Percentiles rank a stretch among this genome's conserved stretches.
phyloP scores from a whole-genome alignment of 75 land plant genomes.

The Chamaecyparis obtusa region DNA sequence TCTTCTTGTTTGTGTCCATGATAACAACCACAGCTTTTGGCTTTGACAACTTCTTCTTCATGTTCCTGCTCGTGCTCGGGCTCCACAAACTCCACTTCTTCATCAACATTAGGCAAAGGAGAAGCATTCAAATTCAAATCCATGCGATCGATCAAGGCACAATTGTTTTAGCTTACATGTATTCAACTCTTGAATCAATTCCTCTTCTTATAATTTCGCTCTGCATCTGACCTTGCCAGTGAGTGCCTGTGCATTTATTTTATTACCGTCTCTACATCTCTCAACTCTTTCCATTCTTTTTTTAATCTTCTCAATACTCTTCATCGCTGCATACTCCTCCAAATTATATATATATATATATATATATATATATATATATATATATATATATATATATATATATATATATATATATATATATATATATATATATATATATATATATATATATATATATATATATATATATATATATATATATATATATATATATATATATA shows the following conservation, averaged over 20 bases:
- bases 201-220: background rate
- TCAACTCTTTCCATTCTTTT: too few relatives aligned
- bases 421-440: too few relatives aligned
- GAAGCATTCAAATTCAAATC: slow-evolving; percentile 65
- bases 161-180: background rate
- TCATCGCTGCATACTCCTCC: too few relatives aligned
- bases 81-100: slow-evolving; percentile 29
- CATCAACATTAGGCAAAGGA: slow-evolving; percentile 69
- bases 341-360: too few relatives aligned
- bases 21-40: background rate
- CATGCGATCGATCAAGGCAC: slow-evolving; percentile 23
- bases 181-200: background rate
- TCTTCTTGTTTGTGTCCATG: background rate
- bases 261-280: too few relatives aligned
- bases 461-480: too few relatives aligned
- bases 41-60: slow-evolving; percentile 8
- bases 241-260: background rate
- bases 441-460: too few relatives aligned
- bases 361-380: too few relatives aligned
- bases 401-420: too few relatives aligned
- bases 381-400: too few relatives aligned
- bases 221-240: background rate
- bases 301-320: too few relatives aligned
- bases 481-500: too few relatives aligned
- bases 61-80: slow-evolving; percentile 24